Evolutionary conservation across 75 land plant genomes (phyloP), one percentile per base, ranked within the genome.

Genomic region (Selaginella tamariscina): DNA sequence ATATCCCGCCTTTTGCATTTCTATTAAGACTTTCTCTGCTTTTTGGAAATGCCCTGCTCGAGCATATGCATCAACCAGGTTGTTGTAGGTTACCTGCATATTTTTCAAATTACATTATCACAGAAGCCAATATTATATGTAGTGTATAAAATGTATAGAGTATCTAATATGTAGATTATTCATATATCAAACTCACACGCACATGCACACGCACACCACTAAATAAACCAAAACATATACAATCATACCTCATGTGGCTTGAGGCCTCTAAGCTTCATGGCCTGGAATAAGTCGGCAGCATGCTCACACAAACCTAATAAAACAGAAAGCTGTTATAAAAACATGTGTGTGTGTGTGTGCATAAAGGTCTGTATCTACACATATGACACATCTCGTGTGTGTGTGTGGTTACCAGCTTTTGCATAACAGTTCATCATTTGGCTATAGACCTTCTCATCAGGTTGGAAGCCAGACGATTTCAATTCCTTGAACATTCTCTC

Each of bases 371-470:
- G n/a, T n/a, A n/a, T n/a, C n/a, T n/a, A n/a, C n/a, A n/a, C n/a
- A n/a, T n/a, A n/a, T n/a, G n/a, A n/a, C n/a, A n/a, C n/a, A n/a
- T n/a, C n/a, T n/a, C n/a, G n/a, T n/a, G n/a, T 15, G 49, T 15
- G 5, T 39, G 49, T 5, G 15, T 39, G 24, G 13, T 11, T 68
- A 89, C 96, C 96, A 75, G 96, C 88, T 56, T 83, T 81, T 57
- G 83, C 96, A 71, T 81, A 90, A 32, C 71, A 81, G 67, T 75
- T 68, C 29, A 90, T 83, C 85, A 90, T 76, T 64, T 87, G 86
- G 15, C 78, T 81, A 60, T 85, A 90, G 55, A 80, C 74, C 78
- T 85, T 90, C 77, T 87, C 96, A 82, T 90, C 96, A 0, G 81
- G 67, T 23, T 66, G 56, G 9, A 77, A 1, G 59, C 82, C 84